Conservation (phyloP, 2,329 filamentous ascomycete species). For the Beauveria sp. region DNA sequence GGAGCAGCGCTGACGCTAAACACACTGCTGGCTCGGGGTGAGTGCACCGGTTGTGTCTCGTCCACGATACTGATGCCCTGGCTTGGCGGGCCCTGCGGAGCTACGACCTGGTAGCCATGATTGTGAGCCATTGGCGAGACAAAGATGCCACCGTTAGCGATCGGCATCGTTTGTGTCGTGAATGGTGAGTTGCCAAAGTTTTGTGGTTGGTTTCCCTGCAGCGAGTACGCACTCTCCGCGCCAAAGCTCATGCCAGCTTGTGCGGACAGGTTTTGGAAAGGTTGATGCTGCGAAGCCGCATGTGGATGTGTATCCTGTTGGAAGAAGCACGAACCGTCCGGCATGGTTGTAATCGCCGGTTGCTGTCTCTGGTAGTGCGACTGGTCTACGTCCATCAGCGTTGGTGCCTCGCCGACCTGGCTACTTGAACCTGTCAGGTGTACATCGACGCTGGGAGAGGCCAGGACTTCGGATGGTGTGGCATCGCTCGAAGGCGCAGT, state of each 20-base stretch:
- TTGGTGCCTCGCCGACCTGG: not conserved
- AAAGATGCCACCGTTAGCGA: not conserved
- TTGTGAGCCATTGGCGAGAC: not conserved
- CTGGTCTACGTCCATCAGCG: not conserved
- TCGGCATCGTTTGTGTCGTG: not conserved
- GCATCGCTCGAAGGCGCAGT: not conserved
- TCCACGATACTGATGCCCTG: constrained; percentile 9
- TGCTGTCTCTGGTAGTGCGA: not conserved
- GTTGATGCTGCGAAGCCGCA: not conserved
- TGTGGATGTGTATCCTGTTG: not conserved
- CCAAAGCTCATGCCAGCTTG: not conserved
- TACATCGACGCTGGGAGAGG: not conserved
- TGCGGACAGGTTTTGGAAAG: not conserved
- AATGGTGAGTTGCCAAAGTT: not conserved
- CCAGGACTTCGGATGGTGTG: not conserved
- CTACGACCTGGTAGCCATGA: not conserved
- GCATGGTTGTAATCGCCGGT: not conserved
- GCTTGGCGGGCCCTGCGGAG: constrained; percentile 1
- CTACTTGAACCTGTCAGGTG: not conserved
- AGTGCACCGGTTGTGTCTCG: not conserved
- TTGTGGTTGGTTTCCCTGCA: not conserved
- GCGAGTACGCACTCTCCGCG: not conserved
- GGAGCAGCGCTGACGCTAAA: not conserved
- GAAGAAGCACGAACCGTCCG: not conserved
- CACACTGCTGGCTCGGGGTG: not conserved